Percentiles rank a stretch among this genome's conserved stretches.
Evolutionary conservation across 352 stramenopile genomes (phyloP).

Genomic region (Phytophthora citricola): DNA sequence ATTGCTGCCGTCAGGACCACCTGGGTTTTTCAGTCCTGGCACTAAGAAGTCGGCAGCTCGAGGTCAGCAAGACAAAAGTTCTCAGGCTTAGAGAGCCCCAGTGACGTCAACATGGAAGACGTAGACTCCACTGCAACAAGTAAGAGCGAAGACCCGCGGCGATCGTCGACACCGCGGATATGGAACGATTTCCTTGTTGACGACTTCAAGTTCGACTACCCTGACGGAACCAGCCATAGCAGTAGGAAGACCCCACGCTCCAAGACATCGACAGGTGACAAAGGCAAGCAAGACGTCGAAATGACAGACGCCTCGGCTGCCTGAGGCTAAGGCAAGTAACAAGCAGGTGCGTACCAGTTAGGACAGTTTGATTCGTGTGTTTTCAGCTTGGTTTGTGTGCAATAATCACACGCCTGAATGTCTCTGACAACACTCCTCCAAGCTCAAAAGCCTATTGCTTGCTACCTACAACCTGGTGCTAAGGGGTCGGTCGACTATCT

Average conservation of each 20-base stretch:
- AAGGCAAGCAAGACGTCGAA: slow-evolving; percentile 26
- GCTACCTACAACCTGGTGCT: slow-evolving; percentile 40
- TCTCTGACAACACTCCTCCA: slow-evolving; percentile 3
- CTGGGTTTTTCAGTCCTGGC: slow-evolving; percentile 37
- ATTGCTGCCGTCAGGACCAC: slow-evolving; percentile 32
- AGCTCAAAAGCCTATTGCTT: slow-evolving; percentile 25
- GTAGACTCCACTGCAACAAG: slow-evolving; percentile 8
- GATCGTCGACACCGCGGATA: slow-evolving; percentile 55
- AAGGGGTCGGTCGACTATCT: slow-evolving; percentile 32
- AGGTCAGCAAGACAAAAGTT: slow-evolving; percentile 33
- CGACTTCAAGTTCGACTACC: slow-evolving; percentile 70
- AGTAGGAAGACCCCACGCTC: slow-evolving; percentile 26
- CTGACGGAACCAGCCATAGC: slow-evolving; percentile 21
- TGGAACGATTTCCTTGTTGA: slow-evolving; percentile 79
- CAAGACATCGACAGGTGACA: slow-evolving; percentile 6
- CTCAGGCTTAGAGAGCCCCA: slow-evolving; percentile 3
- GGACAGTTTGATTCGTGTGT: slow-evolving; percentile 5
- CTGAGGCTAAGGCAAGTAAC: slow-evolving; percentile 22
- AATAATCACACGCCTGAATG: slow-evolving; percentile 14
- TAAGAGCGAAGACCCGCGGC: slow-evolving; percentile 23
- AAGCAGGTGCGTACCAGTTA: slow-evolving; percentile 16
- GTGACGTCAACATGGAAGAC: slow-evolving; percentile 30
- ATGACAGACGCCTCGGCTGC: slow-evolving; percentile 39
- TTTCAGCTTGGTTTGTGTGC: slow-evolving; percentile 15
- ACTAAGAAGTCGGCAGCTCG: slow-evolving; percentile 36